phyloP scores from a whole-genome alignment of 345 rosid species.

The Garcia nutans region DNA sequence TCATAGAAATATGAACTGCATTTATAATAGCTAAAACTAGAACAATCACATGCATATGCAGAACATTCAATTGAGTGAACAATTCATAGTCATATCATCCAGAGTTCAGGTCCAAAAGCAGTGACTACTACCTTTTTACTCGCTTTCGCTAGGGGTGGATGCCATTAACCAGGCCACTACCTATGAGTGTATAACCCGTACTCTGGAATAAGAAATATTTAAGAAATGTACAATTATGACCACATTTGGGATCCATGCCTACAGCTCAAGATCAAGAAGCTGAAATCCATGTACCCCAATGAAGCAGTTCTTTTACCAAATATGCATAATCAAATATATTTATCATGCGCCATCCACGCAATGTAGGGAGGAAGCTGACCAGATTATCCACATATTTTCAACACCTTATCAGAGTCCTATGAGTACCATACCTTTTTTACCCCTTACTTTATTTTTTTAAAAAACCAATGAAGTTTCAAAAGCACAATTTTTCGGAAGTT shows the following conservation, averaged over 20 bases:
- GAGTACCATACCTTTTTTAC: background rate
- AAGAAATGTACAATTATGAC: background rate
- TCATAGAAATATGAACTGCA: background rate
- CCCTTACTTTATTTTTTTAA: too few relatives aligned
- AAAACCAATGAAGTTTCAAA: too few relatives aligned
- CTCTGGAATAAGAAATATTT: background rate
- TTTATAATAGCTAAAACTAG: background rate
- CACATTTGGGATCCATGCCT: background rate
- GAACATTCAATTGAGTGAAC: background rate
- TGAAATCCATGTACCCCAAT: background rate
- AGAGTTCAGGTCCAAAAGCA: background rate
- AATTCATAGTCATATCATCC: background rate
- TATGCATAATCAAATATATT: too few relatives aligned
- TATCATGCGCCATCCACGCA: background rate
- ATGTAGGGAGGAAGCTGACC: background rate
- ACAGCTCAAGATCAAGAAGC: background rate
- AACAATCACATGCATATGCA: background rate
- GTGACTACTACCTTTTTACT: background rate
- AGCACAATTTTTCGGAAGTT: too few relatives aligned
- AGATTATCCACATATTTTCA: background rate
- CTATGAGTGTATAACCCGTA: background rate
- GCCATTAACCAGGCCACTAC: background rate
- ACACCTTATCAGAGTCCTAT: background rate
- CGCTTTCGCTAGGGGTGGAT: background rate
- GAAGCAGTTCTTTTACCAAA: background rate